Evolutionary conservation across 768 basidiomycete genomes (phyloP), one percentile per base, ranked within the genome.

Genomic region (Lentinula sp.): DNA sequence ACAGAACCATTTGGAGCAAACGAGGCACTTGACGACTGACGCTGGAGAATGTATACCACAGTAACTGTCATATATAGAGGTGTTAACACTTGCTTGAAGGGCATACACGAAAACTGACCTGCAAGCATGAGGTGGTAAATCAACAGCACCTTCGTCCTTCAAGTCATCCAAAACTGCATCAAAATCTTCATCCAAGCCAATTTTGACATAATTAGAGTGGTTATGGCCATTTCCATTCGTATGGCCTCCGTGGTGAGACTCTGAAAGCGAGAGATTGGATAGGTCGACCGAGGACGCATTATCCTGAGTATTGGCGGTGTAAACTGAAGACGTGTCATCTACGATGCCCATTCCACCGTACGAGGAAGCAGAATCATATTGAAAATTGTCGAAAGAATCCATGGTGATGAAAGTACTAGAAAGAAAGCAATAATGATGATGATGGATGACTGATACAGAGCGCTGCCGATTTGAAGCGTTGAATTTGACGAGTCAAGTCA

Each of bases 41-140:
- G 95, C 91, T 5, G 97, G 95, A 51, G 93, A 94, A 74, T 98
- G 96, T 46, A 98, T 98, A 23, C 97, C 97, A 68, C 97, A 99
- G 69, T 99, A 99, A 71, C 96, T 97, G 64, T 40, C 46, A 46
- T 45, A 65, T 59, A 59, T 62, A 18, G 18, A 7, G 10, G 32
- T 35, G 64, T 48, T 45, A 21, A 13, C 23, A 13, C 35, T 35
- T 52, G 32, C 3, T 39, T 43, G 40, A 60, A 57, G 64, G 45
- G 50, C 50, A 51, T 52, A 59, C 56, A 57, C 56, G 35, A 31
- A 62, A 42, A 76, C 83, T 63, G 60, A 94, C 95, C 92, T 94
- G 91, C 95, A 98, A 8, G 96, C 96, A 73, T 98, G 96, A 9
- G 89, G 85, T 2, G 93, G 93, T 55, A 95, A 72, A 76, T 95